Evolutionary conservation across 2,329 filamentous ascomycete species (phyloP).

Genomic region (Arthrobotrys megalospora): DNA sequence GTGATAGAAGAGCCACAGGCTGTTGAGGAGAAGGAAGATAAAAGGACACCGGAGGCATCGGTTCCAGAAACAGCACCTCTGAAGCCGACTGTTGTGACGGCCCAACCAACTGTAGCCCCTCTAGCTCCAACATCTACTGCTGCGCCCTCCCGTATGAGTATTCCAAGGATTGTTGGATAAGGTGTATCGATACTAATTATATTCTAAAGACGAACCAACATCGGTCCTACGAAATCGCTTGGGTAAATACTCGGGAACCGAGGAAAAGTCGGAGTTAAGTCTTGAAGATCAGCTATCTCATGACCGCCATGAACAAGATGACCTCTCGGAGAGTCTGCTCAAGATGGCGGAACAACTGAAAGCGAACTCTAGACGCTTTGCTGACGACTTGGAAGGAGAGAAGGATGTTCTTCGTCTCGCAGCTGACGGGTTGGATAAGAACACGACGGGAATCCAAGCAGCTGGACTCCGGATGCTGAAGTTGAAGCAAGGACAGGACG

Average conservation of each 20-base stretch:
- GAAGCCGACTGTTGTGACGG: slow-evolving; percentile 11
- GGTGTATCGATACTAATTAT: slow-evolving; percentile 9
- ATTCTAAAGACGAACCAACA: slow-evolving; percentile 42
- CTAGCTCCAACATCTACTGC: slow-evolving; percentile 31
- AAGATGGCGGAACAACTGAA: slow-evolving; percentile 84
- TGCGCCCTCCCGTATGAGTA: slow-evolving; percentile 42
- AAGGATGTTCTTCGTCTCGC: slow-evolving; percentile 71
- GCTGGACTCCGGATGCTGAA: slow-evolving; percentile 58
- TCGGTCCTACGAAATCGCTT: slow-evolving; percentile 53
- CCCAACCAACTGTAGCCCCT: slow-evolving; percentile 17
- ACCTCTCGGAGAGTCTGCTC: slow-evolving; percentile 84
- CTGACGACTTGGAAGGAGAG: slow-evolving; percentile 78
- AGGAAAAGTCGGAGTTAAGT: slow-evolving; percentile 36
- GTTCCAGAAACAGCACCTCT: slow-evolving; percentile 6
- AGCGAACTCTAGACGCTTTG: slow-evolving; percentile 79
- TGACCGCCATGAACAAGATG: slow-evolving; percentile 85
- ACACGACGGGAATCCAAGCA: slow-evolving; percentile 47
- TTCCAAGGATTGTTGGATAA: neutral
- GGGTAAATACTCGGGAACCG: slow-evolving; percentile 29
- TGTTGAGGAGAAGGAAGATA: slow-evolving; percentile 13
- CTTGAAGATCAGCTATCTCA: slow-evolving; percentile 67
- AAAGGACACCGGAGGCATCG: slow-evolving; percentile 9
- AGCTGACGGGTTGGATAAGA: slow-evolving; percentile 52
- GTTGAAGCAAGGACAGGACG: slow-evolving; percentile 54
- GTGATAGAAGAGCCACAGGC: slow-evolving; percentile 39